Percentiles rank a stretch among this genome's conserved stretches.
phyloP scores from a whole-genome alignment of 2,329 filamentous ascomycete genomes.

The Phyllosticta capitalensis region DNA sequence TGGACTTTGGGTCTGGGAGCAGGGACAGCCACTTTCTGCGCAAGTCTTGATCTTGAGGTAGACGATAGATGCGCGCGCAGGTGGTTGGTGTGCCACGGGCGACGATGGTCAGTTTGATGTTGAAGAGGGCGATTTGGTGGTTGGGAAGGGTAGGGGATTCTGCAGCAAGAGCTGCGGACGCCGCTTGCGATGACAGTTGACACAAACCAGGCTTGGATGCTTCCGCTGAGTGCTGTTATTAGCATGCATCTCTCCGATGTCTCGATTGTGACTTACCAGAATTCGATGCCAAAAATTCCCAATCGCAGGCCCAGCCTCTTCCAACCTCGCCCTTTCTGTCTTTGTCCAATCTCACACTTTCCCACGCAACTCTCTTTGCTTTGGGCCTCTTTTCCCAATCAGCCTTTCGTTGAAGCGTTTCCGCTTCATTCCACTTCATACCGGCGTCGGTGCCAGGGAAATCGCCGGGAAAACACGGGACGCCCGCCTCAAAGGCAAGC shows the following conservation, averaged over 20 bases:
- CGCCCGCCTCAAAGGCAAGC: conserved; percentile 66
- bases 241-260: conserved; percentile 63
- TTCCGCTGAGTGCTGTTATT: conserved; percentile 17
- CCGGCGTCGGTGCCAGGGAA: conserved; percentile 72
- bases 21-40: conserved; percentile 64
- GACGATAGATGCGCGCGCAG: conserved; percentile 76
- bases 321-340: conserved; percentile 75
- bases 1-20: conserved; percentile 23
- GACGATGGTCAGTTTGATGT: conserved; percentile 57
- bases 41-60: conserved; percentile 53
- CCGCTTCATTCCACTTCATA: conserved; percentile 62
- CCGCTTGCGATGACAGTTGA: not conserved
- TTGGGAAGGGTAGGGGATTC: not conserved
- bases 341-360: conserved; percentile 61
- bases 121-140: conserved; percentile 34
- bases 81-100: conserved; percentile 59
- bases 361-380: conserved; percentile 69
- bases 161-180: not conserved
- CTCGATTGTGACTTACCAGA: conserved; percentile 48
- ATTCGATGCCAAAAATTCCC: conserved; percentile 39
- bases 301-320: conserved; percentile 73
- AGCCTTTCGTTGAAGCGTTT: conserved; percentile 49
- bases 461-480: conserved; percentile 81
- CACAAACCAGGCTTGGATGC: not conserved
- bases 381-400: conserved; percentile 72